Base-by-base conservation (phyloP, 176 grass and related monocot species). In the Eragrostis curvula region DNA sequence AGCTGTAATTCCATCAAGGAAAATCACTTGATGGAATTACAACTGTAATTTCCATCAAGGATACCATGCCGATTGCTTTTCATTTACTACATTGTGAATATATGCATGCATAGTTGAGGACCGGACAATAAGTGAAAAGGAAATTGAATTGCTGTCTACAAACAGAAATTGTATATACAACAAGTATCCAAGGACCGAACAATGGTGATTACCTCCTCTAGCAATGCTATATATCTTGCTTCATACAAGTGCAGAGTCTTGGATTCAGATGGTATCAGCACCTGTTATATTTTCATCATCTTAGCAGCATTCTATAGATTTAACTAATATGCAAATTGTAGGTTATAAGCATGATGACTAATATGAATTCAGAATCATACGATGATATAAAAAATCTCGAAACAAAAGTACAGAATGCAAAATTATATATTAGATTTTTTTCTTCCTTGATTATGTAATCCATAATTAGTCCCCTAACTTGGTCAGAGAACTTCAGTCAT, bases 191-290 rank as follows among this genome's bases (percentile, higher is more conserved):
- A 16, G 17, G 44, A 84, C 13, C 75, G 29, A 79, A 64, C 21
- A 80, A 47, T 27, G 6, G 66, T 12, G 72, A 56, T 84, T 86
- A 98, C 96, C 92, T 98, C 92, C 58, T 98, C 92, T 47, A 98
- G 76, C 69, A 98, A 84, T 76, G 92, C 88, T 84, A 98, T 80
- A 86, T 93, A 95, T 82, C 92, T 93, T 82, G 96, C 92, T 85
- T 98, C 96, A 83, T 98, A 98, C 57, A 98, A 87, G 92, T 95
- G 92, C 47, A 98, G 69, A 81, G 84, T 93, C 92, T 95, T 98
- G 68, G 79, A 78, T 71, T 98, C 96, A 81, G 96, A 93, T 81
- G 96, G 96, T 62, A 98, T 91, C 75, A 98, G 64, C 74, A 91
- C 92, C 96, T 98, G 68, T 20, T 86, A 77, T 29, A 86, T 63